A percentile compares a stretch with the other conserved stretches of the same genome.
Conservation (phyloP, 495 filamentous ascomycete species). For the Aspergillus egyptiacus region DNA sequence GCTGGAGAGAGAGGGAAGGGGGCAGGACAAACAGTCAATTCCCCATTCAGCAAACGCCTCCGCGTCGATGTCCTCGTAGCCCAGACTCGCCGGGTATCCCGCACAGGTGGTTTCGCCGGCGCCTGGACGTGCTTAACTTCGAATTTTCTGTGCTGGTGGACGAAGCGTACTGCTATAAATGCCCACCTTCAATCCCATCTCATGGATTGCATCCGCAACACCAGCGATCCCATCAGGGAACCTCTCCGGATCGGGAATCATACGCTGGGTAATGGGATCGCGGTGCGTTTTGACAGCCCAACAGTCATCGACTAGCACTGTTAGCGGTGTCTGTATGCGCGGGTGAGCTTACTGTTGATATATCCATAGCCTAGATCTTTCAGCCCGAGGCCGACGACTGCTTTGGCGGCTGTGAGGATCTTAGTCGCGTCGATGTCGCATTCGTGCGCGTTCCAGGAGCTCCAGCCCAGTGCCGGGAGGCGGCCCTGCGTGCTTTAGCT, state of each 20-base stretch:
- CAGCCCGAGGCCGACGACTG: constrained; percentile 48
- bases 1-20: too few species aligned
- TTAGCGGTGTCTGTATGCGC: constrained; percentile 31
- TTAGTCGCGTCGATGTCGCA: constrained; percentile 51
- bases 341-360: constrained; percentile 52
- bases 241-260: constrained; percentile 50
- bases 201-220: constrained; percentile 53
- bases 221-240: constrained; percentile 61
- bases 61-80: constrained; percentile 58
- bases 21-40: constrained; percentile 51
- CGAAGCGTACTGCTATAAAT: constrained; percentile 51
- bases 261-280: constrained; percentile 39
- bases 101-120: constrained; percentile 61
- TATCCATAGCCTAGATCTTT: constrained; percentile 63
- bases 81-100: constrained; percentile 54
- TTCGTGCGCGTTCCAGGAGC: constrained; percentile 54
- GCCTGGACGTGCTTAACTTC: constrained; percentile 21
- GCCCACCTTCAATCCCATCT: constrained; percentile 56
- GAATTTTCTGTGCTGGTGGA: too few species aligned
- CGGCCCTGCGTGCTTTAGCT: too few species aligned
- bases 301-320: constrained; percentile 56
- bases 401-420: constrained; percentile 46
- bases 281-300: constrained; percentile 51
- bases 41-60: constrained; percentile 58
- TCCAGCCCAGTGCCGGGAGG: constrained; percentile 53